Conservation (phyloP, 2,329 filamentous ascomycete species). For the Raffaelea deltoideospora region DNA sequence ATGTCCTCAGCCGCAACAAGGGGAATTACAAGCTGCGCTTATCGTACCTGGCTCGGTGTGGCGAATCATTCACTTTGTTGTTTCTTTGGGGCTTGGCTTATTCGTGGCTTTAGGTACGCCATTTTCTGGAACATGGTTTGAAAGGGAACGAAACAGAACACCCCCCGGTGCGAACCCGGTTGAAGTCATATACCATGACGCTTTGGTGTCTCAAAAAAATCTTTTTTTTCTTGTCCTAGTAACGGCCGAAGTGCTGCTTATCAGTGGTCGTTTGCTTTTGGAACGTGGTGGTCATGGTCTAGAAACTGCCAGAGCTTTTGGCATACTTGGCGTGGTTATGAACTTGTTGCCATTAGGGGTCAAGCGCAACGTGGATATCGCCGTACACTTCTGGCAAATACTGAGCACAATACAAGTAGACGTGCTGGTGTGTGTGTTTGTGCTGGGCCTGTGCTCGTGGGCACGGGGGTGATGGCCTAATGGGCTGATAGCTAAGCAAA, state of each 20-base stretch:
- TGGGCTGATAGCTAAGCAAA: no score
- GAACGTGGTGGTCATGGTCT: slow-evolving; percentile 44
- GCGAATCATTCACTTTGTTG: slow-evolving; percentile 58
- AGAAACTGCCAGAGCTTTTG: no score
- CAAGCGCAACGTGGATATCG: slow-evolving; percentile 44
- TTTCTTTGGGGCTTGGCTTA: slow-evolving; percentile 53
- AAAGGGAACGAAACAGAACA: no score
- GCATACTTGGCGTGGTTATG: slow-evolving; percentile 46
- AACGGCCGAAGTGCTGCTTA: slow-evolving; percentile 57
- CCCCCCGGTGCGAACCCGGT: no score
- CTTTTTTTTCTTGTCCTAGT: slow-evolving; percentile 74
- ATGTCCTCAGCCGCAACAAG: no score
- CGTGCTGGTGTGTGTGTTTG: slow-evolving; percentile 63
- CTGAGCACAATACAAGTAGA: slow-evolving; percentile 57
- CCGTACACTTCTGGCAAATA: slow-evolving; percentile 53
- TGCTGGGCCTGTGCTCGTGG: slow-evolving; percentile 47
- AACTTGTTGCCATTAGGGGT: slow-evolving; percentile 52
- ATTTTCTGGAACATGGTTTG: slow-evolving; percentile 50
- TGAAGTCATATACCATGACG: no score
- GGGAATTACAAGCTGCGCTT: slow-evolving; percentile 16
- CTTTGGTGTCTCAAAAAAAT: no score
- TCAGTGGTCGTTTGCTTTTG: slow-evolving; percentile 56
- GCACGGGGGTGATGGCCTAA: slow-evolving; percentile 15
- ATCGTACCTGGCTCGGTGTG: slow-evolving; percentile 35
- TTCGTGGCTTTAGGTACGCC: slow-evolving; percentile 55